phyloP scores from a whole-genome alignment of 78 protist species.

The Pigoraptor vietnamica region DNA sequence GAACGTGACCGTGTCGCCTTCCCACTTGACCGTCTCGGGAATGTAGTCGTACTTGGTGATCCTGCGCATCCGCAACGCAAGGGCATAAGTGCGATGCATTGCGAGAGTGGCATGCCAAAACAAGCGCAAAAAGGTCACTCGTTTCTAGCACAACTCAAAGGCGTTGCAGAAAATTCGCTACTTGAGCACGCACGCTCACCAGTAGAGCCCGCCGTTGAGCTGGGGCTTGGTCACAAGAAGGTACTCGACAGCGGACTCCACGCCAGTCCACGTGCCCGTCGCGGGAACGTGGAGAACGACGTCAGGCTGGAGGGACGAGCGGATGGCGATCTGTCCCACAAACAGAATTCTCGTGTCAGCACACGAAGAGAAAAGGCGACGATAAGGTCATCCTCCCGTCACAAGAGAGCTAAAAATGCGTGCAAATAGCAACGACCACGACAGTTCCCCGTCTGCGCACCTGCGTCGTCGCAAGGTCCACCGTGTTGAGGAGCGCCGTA shows the following conservation, averaged over 20 bases:
- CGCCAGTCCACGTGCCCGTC: neutral
- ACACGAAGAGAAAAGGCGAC: no score
- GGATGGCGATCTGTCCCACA: neutral
- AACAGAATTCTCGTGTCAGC: no score
- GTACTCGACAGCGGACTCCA: neutral
- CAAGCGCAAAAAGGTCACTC: no score
- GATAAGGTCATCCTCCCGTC: no score
- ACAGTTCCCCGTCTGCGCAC: neutral
- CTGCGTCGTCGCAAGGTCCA: neutral
- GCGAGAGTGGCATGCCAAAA: no score
- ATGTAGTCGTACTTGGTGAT: neutral
- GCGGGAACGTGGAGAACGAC: neutral
- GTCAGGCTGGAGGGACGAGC: neutral
- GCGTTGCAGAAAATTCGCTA: no score
- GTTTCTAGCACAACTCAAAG: no score
- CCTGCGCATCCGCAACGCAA: no score
- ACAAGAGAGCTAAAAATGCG: neutral
- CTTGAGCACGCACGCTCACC: no score
- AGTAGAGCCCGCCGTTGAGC: neutral
- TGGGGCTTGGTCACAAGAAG: neutral
- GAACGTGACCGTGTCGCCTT: neutral
- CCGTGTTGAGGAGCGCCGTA: neutral
- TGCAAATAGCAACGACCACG: neutral
- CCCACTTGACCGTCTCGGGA: neutral
- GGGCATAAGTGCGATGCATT: no score